Base-by-base conservation (phyloP, 2,329 filamentous ascomycete species). In the Aspergillus latus region DNA sequence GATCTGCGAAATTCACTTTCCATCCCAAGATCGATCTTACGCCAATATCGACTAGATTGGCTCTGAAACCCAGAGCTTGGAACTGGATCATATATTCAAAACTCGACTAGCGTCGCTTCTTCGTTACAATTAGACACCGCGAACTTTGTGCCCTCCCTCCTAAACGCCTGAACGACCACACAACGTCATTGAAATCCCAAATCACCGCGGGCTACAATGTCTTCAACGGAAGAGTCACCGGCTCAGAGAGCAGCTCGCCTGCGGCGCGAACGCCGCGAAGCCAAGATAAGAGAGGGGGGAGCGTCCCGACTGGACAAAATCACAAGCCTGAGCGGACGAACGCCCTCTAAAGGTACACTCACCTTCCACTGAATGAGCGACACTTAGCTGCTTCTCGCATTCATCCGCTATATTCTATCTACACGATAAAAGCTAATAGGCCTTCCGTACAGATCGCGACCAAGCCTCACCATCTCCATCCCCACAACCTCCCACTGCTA, bases 261-360 rank as follows among this genome's bases (percentile, higher is more conserved):
- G 54, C 82, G 85, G 42, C 82, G 84, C 58, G 84, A 88, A 68
- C 83, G 84, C 59, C 80, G 84, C 15, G 81, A 85, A 64, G 84
- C 84, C 54, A 87, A 87, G 72, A 82, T 86, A 67, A 78, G 77
- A 60, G 79, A 80, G 45, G 79, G 80, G 59, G 84, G 83, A 52
- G 79, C 82, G 39, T 80, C 82, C 37, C 78, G 85, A 59, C 74
- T 88, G 43, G 82, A 85, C 55, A 82, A 83, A 63, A 88, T 88
- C 69, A 85, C 83, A 39, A 78, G 78, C 37, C 68, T 86, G 52
- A 84, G 83, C 56, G 85, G 83, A 61, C 73, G 78, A 46, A 72
- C 71, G 56, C 74, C 78, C 42, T 73, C 74, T 53, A 65, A 66
- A 50, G 66, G 74, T 77, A 68, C 21, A 21, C 21, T 21, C 21